Evolutionary conservation across 176 grass and related monocot species (phyloP).

Genomic region (Poa pratensis): DNA sequence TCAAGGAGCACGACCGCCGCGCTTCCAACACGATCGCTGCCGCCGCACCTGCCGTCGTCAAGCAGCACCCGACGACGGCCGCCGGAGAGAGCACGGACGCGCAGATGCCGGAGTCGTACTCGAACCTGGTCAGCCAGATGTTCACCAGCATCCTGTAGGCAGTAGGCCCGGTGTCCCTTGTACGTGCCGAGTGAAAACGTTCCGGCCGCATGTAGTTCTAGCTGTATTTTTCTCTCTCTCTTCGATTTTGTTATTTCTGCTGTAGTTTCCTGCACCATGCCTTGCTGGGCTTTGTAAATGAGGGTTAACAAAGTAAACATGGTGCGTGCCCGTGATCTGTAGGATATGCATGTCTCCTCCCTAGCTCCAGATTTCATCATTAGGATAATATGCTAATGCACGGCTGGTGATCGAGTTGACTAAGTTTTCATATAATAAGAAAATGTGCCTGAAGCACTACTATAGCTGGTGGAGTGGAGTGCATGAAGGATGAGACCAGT

Average conservation of each 20-base stretch:
- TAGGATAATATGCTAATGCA: neutral
- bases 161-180: neutral
- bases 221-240: neutral
- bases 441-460: neutral
- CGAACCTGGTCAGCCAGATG: conserved; percentile 73
- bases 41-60: conserved; percentile 35
- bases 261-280: neutral
- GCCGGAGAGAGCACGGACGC: neutral
- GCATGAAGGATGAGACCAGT: neutral
- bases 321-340: neutral
- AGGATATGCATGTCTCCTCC: neutral
- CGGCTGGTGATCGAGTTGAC: conserved; percentile 37
- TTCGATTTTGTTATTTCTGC: neutral
- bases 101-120: conserved; percentile 57
- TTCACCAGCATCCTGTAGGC: conserved; percentile 73
- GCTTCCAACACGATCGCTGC: conserved; percentile 31
- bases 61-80: conserved; percentile 37
- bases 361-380: neutral
- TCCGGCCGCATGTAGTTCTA: conserved; percentile 14
- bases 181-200: neutral
- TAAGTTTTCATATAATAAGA: neutral
- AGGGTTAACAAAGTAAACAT: conserved; percentile 35
- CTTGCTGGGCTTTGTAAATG: conserved; percentile 47
- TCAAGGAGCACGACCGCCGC: conserved; percentile 73
- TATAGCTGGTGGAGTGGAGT: neutral